phyloP scores from a whole-genome alignment of 768 basidiomycete genomes.

The Sporobolomyces roseus region DNA sequence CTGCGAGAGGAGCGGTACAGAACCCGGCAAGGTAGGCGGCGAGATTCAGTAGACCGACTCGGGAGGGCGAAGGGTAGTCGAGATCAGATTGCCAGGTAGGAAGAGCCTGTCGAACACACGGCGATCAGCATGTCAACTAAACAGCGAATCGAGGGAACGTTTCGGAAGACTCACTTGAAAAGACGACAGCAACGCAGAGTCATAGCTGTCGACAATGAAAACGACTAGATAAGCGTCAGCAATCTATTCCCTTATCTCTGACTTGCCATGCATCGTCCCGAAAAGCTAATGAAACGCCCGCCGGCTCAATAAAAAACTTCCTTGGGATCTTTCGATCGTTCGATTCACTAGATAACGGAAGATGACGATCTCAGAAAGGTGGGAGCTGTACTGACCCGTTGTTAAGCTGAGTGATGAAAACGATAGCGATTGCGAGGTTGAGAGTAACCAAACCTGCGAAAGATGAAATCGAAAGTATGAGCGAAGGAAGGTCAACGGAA shows the following conservation, averaged over 20 bases:
- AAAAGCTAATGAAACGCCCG: too few relatives aligned
- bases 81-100: constrained; percentile 39
- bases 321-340: too few relatives aligned
- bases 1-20: constrained; percentile 20
- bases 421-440: constrained; percentile 10
- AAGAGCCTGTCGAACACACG: constrained; percentile 14
- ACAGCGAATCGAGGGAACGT: background rate
- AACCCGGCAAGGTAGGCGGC: constrained; percentile 23
- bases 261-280: background rate
- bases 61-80: constrained; percentile 33
- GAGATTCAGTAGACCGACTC: constrained; percentile 42
- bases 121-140: background rate
- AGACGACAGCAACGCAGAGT: constrained; percentile 39
- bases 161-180: constrained; percentile 26
- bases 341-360: too few relatives aligned
- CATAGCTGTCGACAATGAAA: constrained; percentile 12
- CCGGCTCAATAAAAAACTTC: too few relatives aligned
- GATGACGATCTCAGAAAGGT: too few relatives aligned
- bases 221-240: background rate
- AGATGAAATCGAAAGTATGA: background rate
- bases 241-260: background rate
- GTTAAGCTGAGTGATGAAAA: constrained; percentile 19
- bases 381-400: constrained; percentile 18
- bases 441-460: constrained; percentile 15
- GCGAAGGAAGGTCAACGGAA: too few relatives aligned